Evolutionary conservation across 129 eudicot genomes (phyloP).

Genomic region (Glebionis coronaria): DNA sequence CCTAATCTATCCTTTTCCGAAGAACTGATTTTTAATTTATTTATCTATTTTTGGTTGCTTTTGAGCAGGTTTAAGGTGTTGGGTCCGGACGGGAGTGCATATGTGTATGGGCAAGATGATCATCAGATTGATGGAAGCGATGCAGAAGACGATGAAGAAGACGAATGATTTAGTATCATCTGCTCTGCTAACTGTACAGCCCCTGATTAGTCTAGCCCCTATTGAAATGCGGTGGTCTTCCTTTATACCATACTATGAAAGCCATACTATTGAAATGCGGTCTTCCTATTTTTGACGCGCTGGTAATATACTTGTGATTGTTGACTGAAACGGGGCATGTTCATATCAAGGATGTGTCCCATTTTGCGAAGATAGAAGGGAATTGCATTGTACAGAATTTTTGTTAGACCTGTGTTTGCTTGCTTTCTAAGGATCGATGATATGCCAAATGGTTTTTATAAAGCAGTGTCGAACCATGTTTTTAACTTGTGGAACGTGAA

Average conservation of each 20-base stretch:
- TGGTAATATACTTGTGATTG: neutral
- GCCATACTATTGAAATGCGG: neutral
- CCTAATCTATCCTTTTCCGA: neutral
- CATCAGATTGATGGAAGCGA: slow-evolving; percentile 59
- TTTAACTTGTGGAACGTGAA: too few relatives aligned
- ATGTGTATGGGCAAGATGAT: slow-evolving; percentile 43
- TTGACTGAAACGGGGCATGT: neutral
- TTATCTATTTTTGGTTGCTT: neutral
- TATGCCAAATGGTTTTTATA: neutral
- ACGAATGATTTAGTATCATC: slow-evolving; percentile 25
- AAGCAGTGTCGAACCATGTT: too few relatives aligned
- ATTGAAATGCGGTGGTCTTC: slow-evolving; percentile 8
- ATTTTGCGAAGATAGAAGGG: neutral
- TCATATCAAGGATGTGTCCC: neutral
- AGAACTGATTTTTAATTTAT: neutral
- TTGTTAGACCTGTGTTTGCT: neutral
- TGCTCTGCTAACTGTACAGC: slow-evolving; percentile 25
- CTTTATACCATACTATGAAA: neutral
- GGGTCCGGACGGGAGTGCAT: slow-evolving; percentile 72
- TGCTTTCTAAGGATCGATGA: neutral
- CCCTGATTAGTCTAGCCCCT: neutral
- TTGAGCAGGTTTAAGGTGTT: slow-evolving; percentile 57
- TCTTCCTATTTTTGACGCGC: neutral
- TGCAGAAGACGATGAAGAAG: slow-evolving; percentile 61
- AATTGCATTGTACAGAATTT: neutral